These are phyloP conservation scores for Populus pruinosa DNA, from an alignment of 345 rosid genomes.

Conservation along the genomic window DNA sequence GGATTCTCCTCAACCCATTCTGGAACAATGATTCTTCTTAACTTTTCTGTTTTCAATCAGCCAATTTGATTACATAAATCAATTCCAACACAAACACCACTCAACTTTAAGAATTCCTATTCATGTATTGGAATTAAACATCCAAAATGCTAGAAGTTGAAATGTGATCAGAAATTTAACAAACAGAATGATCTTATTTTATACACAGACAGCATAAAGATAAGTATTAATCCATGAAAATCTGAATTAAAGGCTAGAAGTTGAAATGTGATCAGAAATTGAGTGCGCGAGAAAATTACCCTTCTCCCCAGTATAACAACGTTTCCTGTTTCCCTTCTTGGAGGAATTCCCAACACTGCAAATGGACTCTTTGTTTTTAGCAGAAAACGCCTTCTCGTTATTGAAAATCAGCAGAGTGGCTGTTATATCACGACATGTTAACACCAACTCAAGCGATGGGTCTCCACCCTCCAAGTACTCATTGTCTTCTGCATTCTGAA, in stretches of 20 bases:
- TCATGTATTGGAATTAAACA: too few species aligned
- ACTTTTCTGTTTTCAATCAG: too few species aligned
- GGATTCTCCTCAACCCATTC: slow-evolving; percentile 74
- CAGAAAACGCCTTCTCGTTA: slow-evolving; percentile 60
- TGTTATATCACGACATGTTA: slow-evolving; percentile 64
- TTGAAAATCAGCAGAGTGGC: slow-evolving; percentile 56
- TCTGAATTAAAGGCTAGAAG: background rate
- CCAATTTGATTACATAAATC: too few species aligned
- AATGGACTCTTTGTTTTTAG: slow-evolving; percentile 57
- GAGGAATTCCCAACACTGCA: slow-evolving; percentile 67
- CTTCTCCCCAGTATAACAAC: slow-evolving; percentile 74
- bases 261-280: background rate
- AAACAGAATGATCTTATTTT: too few species aligned
- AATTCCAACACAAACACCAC: too few species aligned
- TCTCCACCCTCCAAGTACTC: slow-evolving; percentile 51
- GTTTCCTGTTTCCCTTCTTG: slow-evolving; percentile 58
- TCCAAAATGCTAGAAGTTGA: too few species aligned
- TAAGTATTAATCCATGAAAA: background rate
- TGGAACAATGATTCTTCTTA: slow-evolving; percentile 39
- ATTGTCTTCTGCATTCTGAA: slow-evolving; percentile 74
- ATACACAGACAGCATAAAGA: background rate
- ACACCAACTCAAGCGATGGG: slow-evolving; percentile 67
- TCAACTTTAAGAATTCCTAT: too few species aligned
- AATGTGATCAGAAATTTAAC: too few species aligned
- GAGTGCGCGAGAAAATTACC: slow-evolving; percentile 32